Base-by-base conservation (phyloP, 441 rosid species). In the Erysimum cheiri region DNA sequence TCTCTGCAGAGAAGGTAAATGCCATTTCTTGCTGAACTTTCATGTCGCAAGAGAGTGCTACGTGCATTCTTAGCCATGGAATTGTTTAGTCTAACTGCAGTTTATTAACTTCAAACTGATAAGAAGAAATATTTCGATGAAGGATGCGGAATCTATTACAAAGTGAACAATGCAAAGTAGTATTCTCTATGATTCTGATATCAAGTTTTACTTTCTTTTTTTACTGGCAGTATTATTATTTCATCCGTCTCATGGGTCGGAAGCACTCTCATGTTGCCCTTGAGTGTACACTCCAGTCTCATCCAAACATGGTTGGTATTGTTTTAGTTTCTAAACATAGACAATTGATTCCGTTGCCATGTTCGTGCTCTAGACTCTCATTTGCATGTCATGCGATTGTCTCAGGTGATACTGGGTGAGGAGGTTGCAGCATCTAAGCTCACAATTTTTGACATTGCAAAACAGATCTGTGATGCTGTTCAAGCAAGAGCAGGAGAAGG, bases 371-470 rank as follows among this genome's bases (percentile, higher is more conserved):
- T 41, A 33, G 46, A 66, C 37, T 58, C 39, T 67, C 52, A 70
- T 39, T 57, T n/a, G 26, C 19, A 15, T 54, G 32, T 60, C 14
- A 46, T 71, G 19, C 53, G 14, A 14, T 57, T 73, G 72, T 72
- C 52, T 41, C 82, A 92, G 99, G 96, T 93, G 28, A 84, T 93
- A 75, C 88, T 93, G 15, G 99, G 96, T 3, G 99, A 93, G 83
- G 99, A 96, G 82, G 96, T 93, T 57, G 93, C 99, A 60, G 96
- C 98, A 49, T 93, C 98, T 60, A 93, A 96, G 85, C 93, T 93
- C 76, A 96, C 98, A 11, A 87, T 93, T 46, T 96, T 96, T 77
- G 98, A 96, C 81, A 67, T 96, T 46, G 81, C 96, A 50, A 85
- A 70, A 70, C 97, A 96, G 80, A 80, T 92, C 52, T 96, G 98